Evolutionary conservation across 306 rosid genomes (phyloP).

Genomic region (Amphicarpaea edgeworthii): DNA sequence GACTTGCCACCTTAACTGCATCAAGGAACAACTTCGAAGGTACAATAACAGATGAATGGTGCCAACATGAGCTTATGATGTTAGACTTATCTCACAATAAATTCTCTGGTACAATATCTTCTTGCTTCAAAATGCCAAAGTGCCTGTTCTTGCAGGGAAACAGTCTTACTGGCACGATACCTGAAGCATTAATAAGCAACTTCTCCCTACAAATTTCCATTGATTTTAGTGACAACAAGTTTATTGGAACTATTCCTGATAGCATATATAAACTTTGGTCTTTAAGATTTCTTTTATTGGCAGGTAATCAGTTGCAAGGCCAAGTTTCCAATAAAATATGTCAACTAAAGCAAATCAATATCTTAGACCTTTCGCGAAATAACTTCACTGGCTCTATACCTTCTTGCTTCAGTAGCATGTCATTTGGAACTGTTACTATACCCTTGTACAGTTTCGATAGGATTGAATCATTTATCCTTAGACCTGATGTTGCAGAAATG

Average conservation of each 20-base stretch:
- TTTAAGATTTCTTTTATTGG: conserved; percentile 4
- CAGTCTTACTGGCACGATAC: conserved; percentile 5
- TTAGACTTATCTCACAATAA: conserved; percentile 33
- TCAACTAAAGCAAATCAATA: not conserved
- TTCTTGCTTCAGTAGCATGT: not conserved
- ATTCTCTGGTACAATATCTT: conserved; percentile 25
- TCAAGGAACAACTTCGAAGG: conserved; percentile 28
- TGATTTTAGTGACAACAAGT: conserved; percentile 24
- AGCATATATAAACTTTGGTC: not conserved
- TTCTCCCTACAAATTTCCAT: rapidly evolving
- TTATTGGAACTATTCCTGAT: conserved; percentile 12
- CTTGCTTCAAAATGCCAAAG: not conserved
- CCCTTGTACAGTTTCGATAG: not conserved
- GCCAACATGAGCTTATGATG: rapidly evolving
- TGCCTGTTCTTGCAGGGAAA: conserved; percentile 16
- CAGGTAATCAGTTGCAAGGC: conserved; percentile 10
- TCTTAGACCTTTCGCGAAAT: conserved; percentile 26
- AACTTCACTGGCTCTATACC: not conserved
- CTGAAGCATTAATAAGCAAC: not conserved
- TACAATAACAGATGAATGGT: not conserved
- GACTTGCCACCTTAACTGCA: not conserved
- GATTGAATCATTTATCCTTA: rapidly evolving
- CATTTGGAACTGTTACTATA: not conserved
- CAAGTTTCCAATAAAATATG: conserved; percentile 8
- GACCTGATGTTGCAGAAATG: not conserved